Conservation (phyloP, 352 stramenopile genomes). For the Globisporangium sylvaticum region DNA sequence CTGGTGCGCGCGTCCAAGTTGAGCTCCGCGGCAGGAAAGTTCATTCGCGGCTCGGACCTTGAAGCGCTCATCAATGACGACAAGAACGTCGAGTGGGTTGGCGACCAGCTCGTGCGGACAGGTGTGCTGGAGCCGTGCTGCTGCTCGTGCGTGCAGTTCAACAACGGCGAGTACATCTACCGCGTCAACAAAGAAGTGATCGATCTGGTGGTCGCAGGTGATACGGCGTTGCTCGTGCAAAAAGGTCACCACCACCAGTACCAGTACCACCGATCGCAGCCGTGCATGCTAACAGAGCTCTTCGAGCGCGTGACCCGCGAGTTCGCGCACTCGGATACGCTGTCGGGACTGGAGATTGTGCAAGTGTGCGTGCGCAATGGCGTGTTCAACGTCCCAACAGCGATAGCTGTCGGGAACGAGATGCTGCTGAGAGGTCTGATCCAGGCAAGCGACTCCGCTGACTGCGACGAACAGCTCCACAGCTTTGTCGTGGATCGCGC, state of each 20-base stretch:
- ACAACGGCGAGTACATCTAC: constrained; percentile 29
- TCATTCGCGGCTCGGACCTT: constrained; percentile 31
- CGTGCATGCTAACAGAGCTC: constrained; percentile 12
- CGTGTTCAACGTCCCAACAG: constrained; percentile 38
- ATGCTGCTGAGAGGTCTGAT: constrained; percentile 32
- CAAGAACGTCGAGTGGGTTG: constrained; percentile 18
- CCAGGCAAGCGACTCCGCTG: constrained; percentile 1
- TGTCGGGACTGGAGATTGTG: constrained; percentile 36
- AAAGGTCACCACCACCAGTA: not conserved
- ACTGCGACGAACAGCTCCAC: constrained; percentile 6
- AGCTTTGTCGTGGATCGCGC: constrained; percentile 8
- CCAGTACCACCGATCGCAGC: constrained; percentile 6
- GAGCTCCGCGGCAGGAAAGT: constrained; percentile 18
- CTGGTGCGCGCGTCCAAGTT: constrained; percentile 22
- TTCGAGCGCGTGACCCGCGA: constrained; percentile 2
- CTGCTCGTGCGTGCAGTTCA: constrained; percentile 29
- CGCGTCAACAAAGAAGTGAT: constrained; percentile 19
- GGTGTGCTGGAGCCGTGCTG: constrained; percentile 30
- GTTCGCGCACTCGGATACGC: constrained; percentile 13
- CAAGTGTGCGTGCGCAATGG: constrained; percentile 37
- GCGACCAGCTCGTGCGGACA: constrained; percentile 24
- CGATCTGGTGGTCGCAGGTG: not conserved
- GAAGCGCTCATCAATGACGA: constrained; percentile 25
- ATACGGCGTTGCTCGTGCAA: not conserved
- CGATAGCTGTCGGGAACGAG: constrained; percentile 28